phyloP scores from a whole-genome alignment of 768 basidiomycete genomes.

The Strobilomyces dryophilus region DNA sequence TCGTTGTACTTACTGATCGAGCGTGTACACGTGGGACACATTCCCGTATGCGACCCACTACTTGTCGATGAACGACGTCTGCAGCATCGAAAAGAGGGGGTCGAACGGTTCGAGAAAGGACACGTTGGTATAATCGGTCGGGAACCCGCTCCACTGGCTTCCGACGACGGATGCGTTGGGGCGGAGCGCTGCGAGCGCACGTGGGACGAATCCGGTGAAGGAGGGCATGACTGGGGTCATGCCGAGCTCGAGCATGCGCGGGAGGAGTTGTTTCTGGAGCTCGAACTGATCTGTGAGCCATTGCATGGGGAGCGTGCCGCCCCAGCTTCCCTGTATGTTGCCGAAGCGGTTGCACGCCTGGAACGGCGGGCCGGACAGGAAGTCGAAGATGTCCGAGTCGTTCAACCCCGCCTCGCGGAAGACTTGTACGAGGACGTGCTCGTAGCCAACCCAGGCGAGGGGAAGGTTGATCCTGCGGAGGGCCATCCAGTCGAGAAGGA shows the following conservation, averaged over 20 bases:
- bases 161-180: slow-evolving; percentile 37
- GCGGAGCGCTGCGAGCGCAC: slow-evolving; percentile 25
- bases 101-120: slow-evolving; percentile 41
- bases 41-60: slow-evolving; percentile 36
- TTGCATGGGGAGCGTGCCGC: slow-evolving; percentile 31
- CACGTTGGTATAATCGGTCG: slow-evolving; percentile 30
- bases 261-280: slow-evolving; percentile 34
- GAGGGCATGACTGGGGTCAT: slow-evolving; percentile 41
- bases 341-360: slow-evolving; percentile 42
- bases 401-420: slow-evolving; percentile 36
- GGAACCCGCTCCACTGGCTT: slow-evolving; percentile 34
- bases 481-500: slow-evolving; percentile 40
- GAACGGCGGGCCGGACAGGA: slow-evolving; percentile 39
- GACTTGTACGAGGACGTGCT: slow-evolving; percentile 34
- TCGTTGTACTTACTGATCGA: slow-evolving; percentile 45
- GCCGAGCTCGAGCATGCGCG: slow-evolving; percentile 38
- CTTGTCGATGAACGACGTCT: slow-evolving; percentile 37
- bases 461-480: slow-evolving; percentile 40
- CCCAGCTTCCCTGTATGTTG: slow-evolving; percentile 40
- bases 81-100: slow-evolving; percentile 33
- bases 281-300: slow-evolving; percentile 38
- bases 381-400: slow-evolving; percentile 32
- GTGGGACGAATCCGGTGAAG: slow-evolving; percentile 41
- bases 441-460: slow-evolving; percentile 40
- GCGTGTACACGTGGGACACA: slow-evolving; percentile 39